phyloP scores from a whole-genome alignment of 2,329 filamentous ascomycete genomes.

The Xylaria sp. region DNA sequence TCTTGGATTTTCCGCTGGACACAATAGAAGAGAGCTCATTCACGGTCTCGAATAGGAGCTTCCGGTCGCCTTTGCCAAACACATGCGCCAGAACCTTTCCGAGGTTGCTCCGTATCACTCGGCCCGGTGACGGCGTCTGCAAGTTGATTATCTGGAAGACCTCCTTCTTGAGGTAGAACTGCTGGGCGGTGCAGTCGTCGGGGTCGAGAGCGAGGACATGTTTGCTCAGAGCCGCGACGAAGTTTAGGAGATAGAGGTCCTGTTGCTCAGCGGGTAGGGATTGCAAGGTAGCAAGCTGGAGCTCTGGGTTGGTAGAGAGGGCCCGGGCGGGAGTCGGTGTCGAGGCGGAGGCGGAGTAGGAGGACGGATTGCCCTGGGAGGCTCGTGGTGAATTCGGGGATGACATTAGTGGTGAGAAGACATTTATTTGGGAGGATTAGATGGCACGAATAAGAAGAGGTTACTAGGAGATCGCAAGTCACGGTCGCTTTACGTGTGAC shows the following conservation, averaged over 20 bases:
- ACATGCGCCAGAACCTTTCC: constrained; percentile 79
- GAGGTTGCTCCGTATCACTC: constrained; percentile 84
- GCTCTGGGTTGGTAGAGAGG: constrained; percentile 59
- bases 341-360: constrained; percentile 29
- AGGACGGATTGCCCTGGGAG: constrained; percentile 30
- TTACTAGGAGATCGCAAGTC: background rate
- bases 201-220: constrained; percentile 70
- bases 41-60: constrained; percentile 88
- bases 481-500: background rate
- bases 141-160: constrained; percentile 89
- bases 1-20: constrained; percentile 65
- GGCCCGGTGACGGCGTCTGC: constrained; percentile 70
- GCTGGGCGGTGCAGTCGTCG: constrained; percentile 80
- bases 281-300: constrained; percentile 86
- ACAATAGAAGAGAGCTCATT: constrained; percentile 77
- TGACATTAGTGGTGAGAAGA: constrained; percentile 26
- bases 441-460: constrained; percentile 2
- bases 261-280: constrained; percentile 89
- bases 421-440: constrained; percentile 5
- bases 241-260: constrained; percentile 86
- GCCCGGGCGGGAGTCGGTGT: constrained; percentile 23
- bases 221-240: constrained; percentile 73
- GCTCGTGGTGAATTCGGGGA: constrained; percentile 31
- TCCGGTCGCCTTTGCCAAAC: constrained; percentile 79
- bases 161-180: constrained; percentile 89